Evolutionary conservation across 2,329 filamentous ascomycete genomes (phyloP).

Genomic region (Aureobasidium sp.): DNA sequence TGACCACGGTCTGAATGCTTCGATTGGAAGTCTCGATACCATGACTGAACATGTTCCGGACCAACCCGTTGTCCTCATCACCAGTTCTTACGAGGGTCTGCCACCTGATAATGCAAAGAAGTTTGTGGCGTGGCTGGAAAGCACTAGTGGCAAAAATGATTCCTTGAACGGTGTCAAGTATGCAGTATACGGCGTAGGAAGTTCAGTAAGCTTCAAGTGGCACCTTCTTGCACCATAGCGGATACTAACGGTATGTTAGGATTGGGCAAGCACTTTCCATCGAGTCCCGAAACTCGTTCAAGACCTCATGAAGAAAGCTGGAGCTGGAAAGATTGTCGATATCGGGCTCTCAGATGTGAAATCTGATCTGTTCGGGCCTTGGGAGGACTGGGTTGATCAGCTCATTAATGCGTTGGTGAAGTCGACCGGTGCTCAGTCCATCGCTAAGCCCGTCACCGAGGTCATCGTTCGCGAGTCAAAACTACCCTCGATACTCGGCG

Average conservation of each 20-base stretch:
- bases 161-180: constrained; percentile 29
- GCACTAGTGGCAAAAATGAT: constrained; percentile 15
- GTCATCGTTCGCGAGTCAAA: not conserved
- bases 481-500: constrained; percentile 16
- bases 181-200: constrained; percentile 34
- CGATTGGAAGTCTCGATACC: constrained; percentile 28
- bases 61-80: constrained; percentile 31
- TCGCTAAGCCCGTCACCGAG: not conserved
- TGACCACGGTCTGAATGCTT: constrained; percentile 29
- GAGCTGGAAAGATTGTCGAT: constrained; percentile 23
- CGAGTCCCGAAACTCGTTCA: constrained; percentile 30
- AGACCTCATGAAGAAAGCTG: constrained; percentile 21
- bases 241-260: constrained; percentile 12
- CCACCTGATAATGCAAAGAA: constrained; percentile 35
- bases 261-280: constrained; percentile 35
- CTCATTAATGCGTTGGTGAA: constrained; percentile 22
- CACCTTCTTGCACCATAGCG: too few species aligned
- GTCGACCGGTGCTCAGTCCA: constrained; percentile 38
- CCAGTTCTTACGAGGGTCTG: constrained; percentile 34
- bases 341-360: constrained; percentile 29
- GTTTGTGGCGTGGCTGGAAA: constrained; percentile 32
- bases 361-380: constrained; percentile 33
- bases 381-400: constrained; percentile 33
- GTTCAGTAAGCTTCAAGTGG: constrained; percentile 16
- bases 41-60: constrained; percentile 28